A percentile compares a stretch with the other conserved stretches of the same genome.
Evolutionary conservation across 176 grass and related monocot genomes (phyloP).

Genomic region (Juncus effusus): DNA sequence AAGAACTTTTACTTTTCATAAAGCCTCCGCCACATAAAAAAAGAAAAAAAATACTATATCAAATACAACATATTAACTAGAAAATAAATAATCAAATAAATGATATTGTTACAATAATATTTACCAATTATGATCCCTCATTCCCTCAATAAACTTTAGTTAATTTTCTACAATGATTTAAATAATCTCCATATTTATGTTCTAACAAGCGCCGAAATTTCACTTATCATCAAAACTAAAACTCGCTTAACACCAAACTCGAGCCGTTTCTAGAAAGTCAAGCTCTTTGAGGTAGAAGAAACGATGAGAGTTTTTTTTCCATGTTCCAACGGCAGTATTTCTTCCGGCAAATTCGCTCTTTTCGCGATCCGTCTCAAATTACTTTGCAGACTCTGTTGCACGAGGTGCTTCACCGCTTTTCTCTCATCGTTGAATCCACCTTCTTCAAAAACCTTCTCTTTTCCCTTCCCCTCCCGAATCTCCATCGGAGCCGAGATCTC

Average conservation of each 20-base stretch:
- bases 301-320: slow-evolving; percentile 47
- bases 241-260: no score
- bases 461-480: slow-evolving; percentile 5
- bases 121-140: slow-evolving; percentile 3
- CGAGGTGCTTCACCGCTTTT: slow-evolving; percentile 72
- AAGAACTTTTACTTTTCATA: slow-evolving; percentile 21
- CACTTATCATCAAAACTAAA: no score
- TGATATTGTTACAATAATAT: slow-evolving; percentile 13
- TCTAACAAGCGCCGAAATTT: neutral
- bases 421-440: slow-evolving; percentile 65
- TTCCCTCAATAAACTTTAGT: neutral
- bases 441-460: slow-evolving; percentile 2
- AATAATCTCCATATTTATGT: neutral
- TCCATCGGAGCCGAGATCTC: slow-evolving; percentile 62
- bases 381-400: slow-evolving; percentile 90
- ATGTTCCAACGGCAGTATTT: slow-evolving; percentile 49
- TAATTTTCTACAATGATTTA: neutral
- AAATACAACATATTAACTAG: neutral
- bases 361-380: slow-evolving; percentile 84
- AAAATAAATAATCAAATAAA: slow-evolving; percentile 11
- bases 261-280: slow-evolving; percentile 53
- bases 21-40: neutral
- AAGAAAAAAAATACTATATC: neutral
- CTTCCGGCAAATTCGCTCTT: slow-evolving; percentile 63
- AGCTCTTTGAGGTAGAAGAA: slow-evolving; percentile 83